These are phyloP conservation scores for Rhododendron vialii DNA, from an alignment of 148 eudicot genomes.

Conservation along the genomic window DNA sequence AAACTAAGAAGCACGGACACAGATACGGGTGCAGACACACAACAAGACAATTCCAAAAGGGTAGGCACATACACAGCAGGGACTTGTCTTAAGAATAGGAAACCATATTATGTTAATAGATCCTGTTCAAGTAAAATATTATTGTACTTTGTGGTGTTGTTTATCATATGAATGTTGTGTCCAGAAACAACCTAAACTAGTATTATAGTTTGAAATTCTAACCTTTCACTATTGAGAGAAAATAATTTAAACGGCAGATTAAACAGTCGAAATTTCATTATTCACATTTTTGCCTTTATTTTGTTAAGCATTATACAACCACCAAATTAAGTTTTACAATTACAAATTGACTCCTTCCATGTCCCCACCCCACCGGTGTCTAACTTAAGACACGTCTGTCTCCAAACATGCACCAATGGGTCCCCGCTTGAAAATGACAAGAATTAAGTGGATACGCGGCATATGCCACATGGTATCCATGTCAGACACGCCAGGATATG, in stretches of 20 bases:
- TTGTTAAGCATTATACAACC: background rate
- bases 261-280: background rate
- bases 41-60: background rate
- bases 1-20: background rate
- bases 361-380: background rate
- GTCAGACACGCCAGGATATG: too few relatives aligned
- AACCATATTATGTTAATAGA: background rate
- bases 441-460: background rate
- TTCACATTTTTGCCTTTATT: background rate
- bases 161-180: background rate
- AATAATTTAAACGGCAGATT: background rate
- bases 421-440: background rate
- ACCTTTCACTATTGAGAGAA: background rate
- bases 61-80: background rate
- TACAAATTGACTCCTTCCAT: background rate
- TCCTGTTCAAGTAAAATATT: background rate
- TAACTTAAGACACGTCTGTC: background rate
- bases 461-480: background rate
- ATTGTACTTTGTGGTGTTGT: background rate
- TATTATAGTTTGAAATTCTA: background rate
- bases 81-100: background rate
- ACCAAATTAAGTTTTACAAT: background rate
- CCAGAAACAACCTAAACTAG: background rate
- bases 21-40: background rate
- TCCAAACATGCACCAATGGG: background rate